Evolutionary conservation across 1,284 basidiomycete genomes (phyloP), one percentile per base, ranked within the genome.

Genomic region (Trametes polyzona): DNA sequence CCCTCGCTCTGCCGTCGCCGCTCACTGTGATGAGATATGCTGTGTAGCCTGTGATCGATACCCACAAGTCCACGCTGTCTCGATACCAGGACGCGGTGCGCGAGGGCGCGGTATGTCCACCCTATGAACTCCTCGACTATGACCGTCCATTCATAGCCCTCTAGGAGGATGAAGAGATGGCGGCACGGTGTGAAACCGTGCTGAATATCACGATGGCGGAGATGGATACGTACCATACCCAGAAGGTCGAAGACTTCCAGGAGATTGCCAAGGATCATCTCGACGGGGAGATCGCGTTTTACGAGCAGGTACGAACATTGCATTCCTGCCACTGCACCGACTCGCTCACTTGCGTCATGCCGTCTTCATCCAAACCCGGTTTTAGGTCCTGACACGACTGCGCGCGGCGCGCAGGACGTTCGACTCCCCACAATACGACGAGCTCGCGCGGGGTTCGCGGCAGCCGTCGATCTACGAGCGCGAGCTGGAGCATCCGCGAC

Each of bases 131-230:
- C 4, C 26, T 39, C 61, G 27, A 32, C 43, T 55, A 52, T 24
- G 23, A 39, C 17, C 27, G 9, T 8, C 23, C 11, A 12, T 39
- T n/a, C n/a, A n/a, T n/a, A n/a, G n/a, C n/a, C n/a, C 50, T 47
- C 11, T 55, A 88, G 86, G 70, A 78, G n/a, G 77, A 87, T 62
- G 83, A 87, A 54, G 86, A 88, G 16, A 72, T 88, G 58, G 83
- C 86, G 1, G 78, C 84, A 3, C 82, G 92, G 17, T 94, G 90
- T 69, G 93, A 95, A 73, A 95, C 93, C 0, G 90, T 94, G 7
- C 74, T 95, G 23, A 95, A 95, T 70, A 87, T 87, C 3, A 93
- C 93, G 0, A 88, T 93, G 83, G 90, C 92, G 3, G 93, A 95
- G 74, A 86, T 95, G 79, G 88, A 92, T 55, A 86, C 82, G 2